Conservation (phyloP, 2,329 filamentous ascomycete genomes). For the Colletotrichum sp. region DNA sequence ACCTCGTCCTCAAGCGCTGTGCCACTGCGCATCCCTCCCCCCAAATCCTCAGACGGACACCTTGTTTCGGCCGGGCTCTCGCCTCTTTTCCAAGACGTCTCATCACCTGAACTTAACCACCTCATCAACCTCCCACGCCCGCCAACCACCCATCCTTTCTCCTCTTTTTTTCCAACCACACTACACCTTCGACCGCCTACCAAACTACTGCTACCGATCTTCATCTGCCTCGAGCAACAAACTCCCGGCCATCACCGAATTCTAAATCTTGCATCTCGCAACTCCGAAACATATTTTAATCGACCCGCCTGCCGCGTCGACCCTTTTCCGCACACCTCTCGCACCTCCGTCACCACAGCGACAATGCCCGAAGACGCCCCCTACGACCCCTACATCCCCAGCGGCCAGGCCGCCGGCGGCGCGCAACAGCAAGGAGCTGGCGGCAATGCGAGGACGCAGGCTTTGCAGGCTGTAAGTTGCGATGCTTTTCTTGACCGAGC, state of each 20-base stretch:
- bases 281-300: neutral
- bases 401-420: constrained; percentile 56
- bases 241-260: neutral
- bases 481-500: constrained; percentile 10
- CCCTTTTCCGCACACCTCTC: neutral
- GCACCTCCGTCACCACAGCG: constrained; percentile 24
- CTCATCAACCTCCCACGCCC: constrained; percentile 18
- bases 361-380: constrained; percentile 66
- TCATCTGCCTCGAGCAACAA: constrained; percentile 4
- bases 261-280: neutral
- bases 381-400: constrained; percentile 90
- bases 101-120: constrained; percentile 24
- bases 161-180: constrained; percentile 16
- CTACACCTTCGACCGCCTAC: neutral
- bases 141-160: constrained; percentile 21
- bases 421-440: constrained; percentile 43
- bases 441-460: constrained; percentile 60
- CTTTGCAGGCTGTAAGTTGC: constrained; percentile 82
- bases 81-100: constrained; percentile 21
- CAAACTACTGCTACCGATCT: neutral
- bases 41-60: constrained; percentile 22
- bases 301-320: neutral
- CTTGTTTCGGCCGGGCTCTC: constrained; percentile 21
- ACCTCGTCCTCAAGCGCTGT: neutral
- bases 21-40: constrained; percentile 3